Base-by-base conservation (phyloP, 495 filamentous ascomycete genomes). In the Astrothelium macrocarpum region DNA sequence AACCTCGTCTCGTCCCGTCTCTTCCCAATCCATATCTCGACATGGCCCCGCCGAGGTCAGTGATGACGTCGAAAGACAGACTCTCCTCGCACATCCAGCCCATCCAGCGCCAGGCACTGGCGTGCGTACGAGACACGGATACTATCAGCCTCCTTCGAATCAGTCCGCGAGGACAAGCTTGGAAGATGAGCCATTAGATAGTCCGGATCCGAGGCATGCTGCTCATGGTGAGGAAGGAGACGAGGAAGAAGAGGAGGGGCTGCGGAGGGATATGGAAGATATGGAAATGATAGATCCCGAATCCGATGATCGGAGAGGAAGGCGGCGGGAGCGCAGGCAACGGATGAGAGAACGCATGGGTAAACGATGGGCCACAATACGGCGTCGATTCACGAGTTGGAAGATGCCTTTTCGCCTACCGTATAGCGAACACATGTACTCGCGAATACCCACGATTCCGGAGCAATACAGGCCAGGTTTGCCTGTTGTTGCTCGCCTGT, bases 251-350 rank as follows among this genome's bases (percentile, higher is more conserved):
- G 74, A 78, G 34, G 89, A 88, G 39, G 80, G 79, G 61, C 77
- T 96, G 59, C 84, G 87, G 64, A 80, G 85, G 67, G 89, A 91
- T 76, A 87, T 97, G 75, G 84, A 90, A 67, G 87, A 96, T 80
- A 84, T 98, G 83, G 93, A 96, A 70, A 83, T 95, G 7, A 79
- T 90, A 66, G 93, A 96, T 69, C 85, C 86, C 2, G 81, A 79
- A 61, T 11, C 31, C 3, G 18, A 34, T 26, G 32, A 59, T 23
- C 56, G 5, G 29, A 32, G 45, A 20, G 23, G 26, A 34, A 53
- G 32, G 25, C 60, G 34, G 28, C 42, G 62, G 39, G 29, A 25
- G 16, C 63, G 56, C 10, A 60, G 61, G 62, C 23, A 31, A 42
- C 49, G 14, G 58, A 62, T 29, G 42, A 58, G 20, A 45, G 61